These are phyloP conservation scores for Mycena crocata DNA, from an alignment of 768 basidiomycete species.

Conservation along the genomic window DNA sequence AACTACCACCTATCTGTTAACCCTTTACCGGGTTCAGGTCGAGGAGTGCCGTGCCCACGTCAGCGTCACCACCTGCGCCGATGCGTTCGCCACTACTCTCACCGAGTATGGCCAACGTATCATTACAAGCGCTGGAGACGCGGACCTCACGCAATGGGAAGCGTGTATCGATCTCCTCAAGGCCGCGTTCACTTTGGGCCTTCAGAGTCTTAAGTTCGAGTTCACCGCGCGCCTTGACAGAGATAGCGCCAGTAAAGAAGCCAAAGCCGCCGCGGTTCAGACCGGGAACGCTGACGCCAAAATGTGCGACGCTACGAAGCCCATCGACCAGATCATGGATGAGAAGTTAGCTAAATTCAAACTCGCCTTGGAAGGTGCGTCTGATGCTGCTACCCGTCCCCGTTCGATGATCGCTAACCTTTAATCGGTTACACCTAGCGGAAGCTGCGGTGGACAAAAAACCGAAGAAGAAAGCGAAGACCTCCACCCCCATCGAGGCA, in stretches of 20 bases:
- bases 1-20: not conserved
- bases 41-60: conserved; percentile 2
- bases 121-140: not conserved
- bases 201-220: not conserved
- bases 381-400: not conserved
- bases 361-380: not conserved
- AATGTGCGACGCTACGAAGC: conserved; percentile 9
- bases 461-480: not conserved
- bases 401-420: not conserved
- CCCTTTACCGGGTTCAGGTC: conserved; percentile 10
- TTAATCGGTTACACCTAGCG: not conserved
- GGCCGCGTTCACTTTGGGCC: not conserved
- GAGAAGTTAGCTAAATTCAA: not conserved
- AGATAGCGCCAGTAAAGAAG: not conserved
- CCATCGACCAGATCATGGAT: not conserved
- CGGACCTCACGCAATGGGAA: not conserved
- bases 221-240: conserved; percentile 7
- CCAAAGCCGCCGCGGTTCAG: not conserved
- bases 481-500: not conserved
- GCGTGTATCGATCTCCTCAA: conserved; percentile 6
- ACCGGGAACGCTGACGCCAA: conserved; percentile 4
- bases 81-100: conserved; percentile 1
- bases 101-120: conserved; percentile 4
- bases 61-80: conserved; percentile 1
- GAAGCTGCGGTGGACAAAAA: not conserved